phyloP scores from a whole-genome alignment of 2,329 filamentous ascomycete species.

The Microsporum ferrugineum region DNA sequence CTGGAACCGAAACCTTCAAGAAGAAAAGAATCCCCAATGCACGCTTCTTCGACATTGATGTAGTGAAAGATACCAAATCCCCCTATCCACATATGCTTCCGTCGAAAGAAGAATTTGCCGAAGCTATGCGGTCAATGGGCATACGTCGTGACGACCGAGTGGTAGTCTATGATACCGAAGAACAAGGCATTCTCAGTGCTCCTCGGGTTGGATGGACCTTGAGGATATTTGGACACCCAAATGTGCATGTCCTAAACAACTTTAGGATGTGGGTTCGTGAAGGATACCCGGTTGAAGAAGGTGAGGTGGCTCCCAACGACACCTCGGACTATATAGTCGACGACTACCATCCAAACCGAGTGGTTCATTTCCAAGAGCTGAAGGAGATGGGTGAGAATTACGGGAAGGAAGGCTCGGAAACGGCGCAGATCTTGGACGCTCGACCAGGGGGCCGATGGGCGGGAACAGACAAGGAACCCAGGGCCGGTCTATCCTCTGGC shows the following conservation, averaged over 20 bases:
- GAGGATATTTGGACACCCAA: slow-evolving; percentile 74
- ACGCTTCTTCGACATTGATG: slow-evolving; percentile 93
- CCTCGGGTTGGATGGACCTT: slow-evolving; percentile 92
- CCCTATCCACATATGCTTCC: slow-evolving; percentile 97
- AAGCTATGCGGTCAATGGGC: slow-evolving; percentile 78
- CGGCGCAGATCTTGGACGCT: slow-evolving; percentile 81
- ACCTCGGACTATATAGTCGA: slow-evolving; percentile 36
- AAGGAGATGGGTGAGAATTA: slow-evolving; percentile 62
- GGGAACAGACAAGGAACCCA: slow-evolving; percentile 73
- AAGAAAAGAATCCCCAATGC: slow-evolving; percentile 76
- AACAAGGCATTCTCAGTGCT: slow-evolving; percentile 87
- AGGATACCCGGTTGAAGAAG: slow-evolving; percentile 70
- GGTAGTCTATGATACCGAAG: slow-evolving; percentile 86
- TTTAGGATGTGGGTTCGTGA: slow-evolving; percentile 88
- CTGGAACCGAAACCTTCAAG: slow-evolving; percentile 68
- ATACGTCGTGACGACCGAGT: slow-evolving; percentile 79
- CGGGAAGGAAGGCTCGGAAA: slow-evolving; percentile 72
- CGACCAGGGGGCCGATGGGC: slow-evolving; percentile 67
- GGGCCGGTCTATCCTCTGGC: slow-evolving; percentile 73
- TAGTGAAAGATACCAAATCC: slow-evolving; percentile 72
- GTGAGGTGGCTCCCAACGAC: slow-evolving; percentile 35
- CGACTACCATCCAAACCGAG: slow-evolving; percentile 52
- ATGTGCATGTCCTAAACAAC: slow-evolving; percentile 88
- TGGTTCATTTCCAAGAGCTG: slow-evolving; percentile 73
- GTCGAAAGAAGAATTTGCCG: slow-evolving; percentile 64